phyloP scores from a whole-genome alignment of 129 eudicot genomes.

The Mikania micrantha region DNA sequence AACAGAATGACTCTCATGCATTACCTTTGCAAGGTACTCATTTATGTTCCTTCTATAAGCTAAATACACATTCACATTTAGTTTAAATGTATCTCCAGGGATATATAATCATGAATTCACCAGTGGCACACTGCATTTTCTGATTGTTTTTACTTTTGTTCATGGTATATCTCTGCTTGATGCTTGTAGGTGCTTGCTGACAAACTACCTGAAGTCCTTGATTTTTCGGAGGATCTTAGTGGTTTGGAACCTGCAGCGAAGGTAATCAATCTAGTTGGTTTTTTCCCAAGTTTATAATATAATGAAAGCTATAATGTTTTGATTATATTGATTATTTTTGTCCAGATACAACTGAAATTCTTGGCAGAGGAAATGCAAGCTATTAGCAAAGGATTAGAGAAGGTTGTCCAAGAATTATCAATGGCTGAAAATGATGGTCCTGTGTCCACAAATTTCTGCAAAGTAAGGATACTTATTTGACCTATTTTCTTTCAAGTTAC shows the following conservation, averaged over 20 bases:
- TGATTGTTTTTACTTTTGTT: neutral
- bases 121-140: neutral
- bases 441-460: slow-evolving; percentile 48
- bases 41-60: neutral
- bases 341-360: slow-evolving; percentile 66
- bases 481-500: neutral
- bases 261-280: slow-evolving; percentile 32
- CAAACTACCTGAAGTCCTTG: slow-evolving; percentile 81
- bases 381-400: slow-evolving; percentile 73
- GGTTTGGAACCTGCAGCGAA: slow-evolving; percentile 82
- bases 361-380: slow-evolving; percentile 96
- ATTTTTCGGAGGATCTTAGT: slow-evolving; percentile 74
- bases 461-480: slow-evolving; percentile 34
- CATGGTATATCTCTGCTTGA: slow-evolving; percentile 2
- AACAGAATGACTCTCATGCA: slow-evolving; percentile 94
- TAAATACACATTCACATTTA: neutral
- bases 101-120: neutral
- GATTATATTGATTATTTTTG: slow-evolving; percentile 4
- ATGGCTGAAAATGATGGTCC: slow-evolving; percentile 81
- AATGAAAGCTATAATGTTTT: neutral
- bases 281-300: neutral
- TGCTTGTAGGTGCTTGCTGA: slow-evolving; percentile 67
- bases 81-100: neutral
- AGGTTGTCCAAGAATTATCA: slow-evolving; percentile 66
- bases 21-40: slow-evolving; percentile 87